These are phyloP conservation scores for Saitozyma sp. DNA, from an alignment of 768 basidiomycete genomes.

Conservation along the genomic window DNA sequence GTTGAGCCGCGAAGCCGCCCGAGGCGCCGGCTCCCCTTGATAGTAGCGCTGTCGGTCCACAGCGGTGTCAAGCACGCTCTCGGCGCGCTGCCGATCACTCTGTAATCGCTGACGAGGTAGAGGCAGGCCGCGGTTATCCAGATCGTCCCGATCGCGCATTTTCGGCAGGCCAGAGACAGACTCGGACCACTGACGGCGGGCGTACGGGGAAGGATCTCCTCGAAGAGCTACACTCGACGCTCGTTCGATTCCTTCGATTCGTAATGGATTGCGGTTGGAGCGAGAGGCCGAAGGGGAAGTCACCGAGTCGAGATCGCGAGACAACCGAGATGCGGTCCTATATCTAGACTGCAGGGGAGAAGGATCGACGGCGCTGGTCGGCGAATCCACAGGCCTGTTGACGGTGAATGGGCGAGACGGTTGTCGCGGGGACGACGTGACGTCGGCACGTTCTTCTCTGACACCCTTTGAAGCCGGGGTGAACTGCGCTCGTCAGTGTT, in stretches of 20 bases:
- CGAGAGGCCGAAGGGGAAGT: constrained; percentile 10
- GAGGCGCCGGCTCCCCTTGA: too few relatives aligned
- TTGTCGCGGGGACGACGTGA: too few relatives aligned
- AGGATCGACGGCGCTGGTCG: too few relatives aligned
- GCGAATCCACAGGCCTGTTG: too few relatives aligned
- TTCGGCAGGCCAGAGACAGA: constrained; percentile 29
- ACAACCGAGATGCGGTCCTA: too few relatives aligned
- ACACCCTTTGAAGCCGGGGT: constrained; percentile 11
- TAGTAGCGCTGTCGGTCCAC: too few relatives aligned
- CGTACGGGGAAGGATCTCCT: background rate
- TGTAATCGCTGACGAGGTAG: background rate
- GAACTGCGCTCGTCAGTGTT: constrained; percentile 17
- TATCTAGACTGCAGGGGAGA: too few relatives aligned
- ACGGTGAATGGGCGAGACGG: too few relatives aligned
- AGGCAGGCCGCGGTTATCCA: constrained; percentile 17
- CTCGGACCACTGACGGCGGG: constrained; percentile 27
- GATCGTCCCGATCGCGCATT: background rate
- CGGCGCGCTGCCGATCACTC: constrained; percentile 19
- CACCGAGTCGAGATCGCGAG: constrained; percentile 2
- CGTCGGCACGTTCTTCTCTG: too few relatives aligned
- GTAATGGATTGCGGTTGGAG: constrained; percentile 3
- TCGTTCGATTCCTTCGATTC: constrained; percentile 10
- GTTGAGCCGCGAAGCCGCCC: too few relatives aligned
- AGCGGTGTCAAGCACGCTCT: background rate
- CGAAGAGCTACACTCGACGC: constrained; percentile 11